Base-by-base conservation (phyloP, 768 basidiomycete species). In the Mycena belliarum region DNA sequence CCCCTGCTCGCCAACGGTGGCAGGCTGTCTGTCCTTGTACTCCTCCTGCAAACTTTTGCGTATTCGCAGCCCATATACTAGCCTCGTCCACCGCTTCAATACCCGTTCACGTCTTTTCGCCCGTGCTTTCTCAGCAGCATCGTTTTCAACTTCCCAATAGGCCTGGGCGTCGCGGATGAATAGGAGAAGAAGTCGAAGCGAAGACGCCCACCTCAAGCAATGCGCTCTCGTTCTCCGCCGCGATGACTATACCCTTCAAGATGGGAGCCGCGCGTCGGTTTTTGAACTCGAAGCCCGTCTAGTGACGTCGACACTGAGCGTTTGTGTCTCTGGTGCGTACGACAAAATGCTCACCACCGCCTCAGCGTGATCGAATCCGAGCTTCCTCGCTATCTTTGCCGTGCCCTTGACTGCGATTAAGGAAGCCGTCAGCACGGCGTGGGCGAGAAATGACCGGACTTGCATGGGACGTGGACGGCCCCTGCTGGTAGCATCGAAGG, bases 221-320 rank as follows among this genome's bases (percentile, higher is more conserved):
- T 4, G 79, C 69, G 1, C 77, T 75, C 69, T 93, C 89, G 62
- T 92, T 84, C 70, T 95, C 94, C 37, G 79, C 79, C 16, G 95
- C 92, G 25, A 93, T 79, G 25, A 98, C 94, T 3, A 99, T 80
- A 12, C 96, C 96, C 51, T 87, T 83, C 29, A 96, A 75, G 57
- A 93, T 77, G 4, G 96, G 96, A 57, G 84, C 84, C 0, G 97
- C 96, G 49, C 89, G 82, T 29, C 91, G 87, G 70, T 95, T 95
- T 69, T 87, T 93, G 76, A 98, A 99, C 72, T 98, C 96, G 70
- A 98, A 99, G 15, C 95, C 91, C 55, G 87, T 93, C 95, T 98
- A 56, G 18, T 37, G 47, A 29, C 28, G n/a, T 41, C 46, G 20
- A 51, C 16, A 14, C 33, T 48, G n/a, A 55, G 55, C 46, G n/a